phyloP scores from a whole-genome alignment of 2,329 filamentous ascomycete species.

The Didymella exigua region DNA sequence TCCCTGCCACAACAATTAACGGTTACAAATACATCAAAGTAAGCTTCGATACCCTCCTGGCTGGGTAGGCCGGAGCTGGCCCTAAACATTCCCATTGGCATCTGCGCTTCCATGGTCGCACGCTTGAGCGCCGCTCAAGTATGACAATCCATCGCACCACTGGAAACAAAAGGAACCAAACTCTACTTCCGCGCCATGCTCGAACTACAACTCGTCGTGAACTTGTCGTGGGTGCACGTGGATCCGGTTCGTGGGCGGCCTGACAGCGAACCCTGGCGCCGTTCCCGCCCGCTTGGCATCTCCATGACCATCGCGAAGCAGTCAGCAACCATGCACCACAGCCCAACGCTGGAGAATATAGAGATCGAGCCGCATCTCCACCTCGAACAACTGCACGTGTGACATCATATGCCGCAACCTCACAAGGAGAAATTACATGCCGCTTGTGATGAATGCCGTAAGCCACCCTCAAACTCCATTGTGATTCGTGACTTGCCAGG shows the following conservation, averaged over 20 bases:
- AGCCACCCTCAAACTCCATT: conserved; percentile 19
- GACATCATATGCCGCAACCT: conserved; percentile 23
- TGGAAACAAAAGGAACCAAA: no score
- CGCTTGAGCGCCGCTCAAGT: no score
- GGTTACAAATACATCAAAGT: no score
- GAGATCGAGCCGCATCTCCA: background rate
- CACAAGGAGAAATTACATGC: conserved; percentile 39
- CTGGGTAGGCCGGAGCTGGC: no score
- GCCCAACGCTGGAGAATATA: no score
- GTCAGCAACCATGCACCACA: background rate
- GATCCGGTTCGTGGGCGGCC: conserved; percentile 3
- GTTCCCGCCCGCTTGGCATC: background rate
- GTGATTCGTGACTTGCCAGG: background rate
- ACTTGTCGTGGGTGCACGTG: background rate
- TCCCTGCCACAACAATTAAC: no score
- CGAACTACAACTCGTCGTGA: no score
- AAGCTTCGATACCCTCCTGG: no score
- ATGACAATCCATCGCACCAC: no score
- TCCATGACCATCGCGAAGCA: background rate
- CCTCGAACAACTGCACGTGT: no score
- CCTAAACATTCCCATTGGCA: no score
- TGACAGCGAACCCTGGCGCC: conserved; percentile 1
- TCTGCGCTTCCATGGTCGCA: no score
- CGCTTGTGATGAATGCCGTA: conserved; percentile 47
- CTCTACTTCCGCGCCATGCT: background rate